phyloP scores from a whole-genome alignment of 192 early-diverging fungal species.

The Fimicolochytrium jonesii region DNA sequence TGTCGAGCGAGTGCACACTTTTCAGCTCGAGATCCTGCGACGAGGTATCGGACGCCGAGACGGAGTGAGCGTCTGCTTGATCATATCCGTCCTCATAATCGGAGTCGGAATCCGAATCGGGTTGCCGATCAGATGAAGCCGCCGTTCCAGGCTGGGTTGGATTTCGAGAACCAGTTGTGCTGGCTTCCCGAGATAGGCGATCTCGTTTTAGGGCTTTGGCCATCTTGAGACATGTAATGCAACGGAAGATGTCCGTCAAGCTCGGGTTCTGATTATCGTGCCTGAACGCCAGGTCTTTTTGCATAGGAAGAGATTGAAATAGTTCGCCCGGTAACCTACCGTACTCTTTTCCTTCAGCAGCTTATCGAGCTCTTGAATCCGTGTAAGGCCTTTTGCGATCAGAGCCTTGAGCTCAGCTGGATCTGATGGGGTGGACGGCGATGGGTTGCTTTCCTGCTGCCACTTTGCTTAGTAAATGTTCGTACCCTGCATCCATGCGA shows the following conservation, averaged over 20 bases:
- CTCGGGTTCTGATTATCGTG: no score
- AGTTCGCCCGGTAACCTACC: constrained; percentile 13
- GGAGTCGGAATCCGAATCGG: neutral
- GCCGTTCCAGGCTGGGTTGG: neutral
- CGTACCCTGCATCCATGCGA: neutral
- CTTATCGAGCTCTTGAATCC: constrained; percentile 38
- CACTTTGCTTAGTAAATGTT: neutral
- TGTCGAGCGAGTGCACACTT: constrained; percentile 40
- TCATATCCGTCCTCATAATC: constrained; percentile 10
- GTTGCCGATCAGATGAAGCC: neutral
- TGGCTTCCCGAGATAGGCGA: constrained; percentile 22
- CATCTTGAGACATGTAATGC: constrained; percentile 1
- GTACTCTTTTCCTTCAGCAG: constrained; percentile 33
- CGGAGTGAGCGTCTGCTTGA: constrained; percentile 15
- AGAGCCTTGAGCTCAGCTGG: constrained; percentile 8
- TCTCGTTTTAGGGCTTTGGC: constrained; percentile 22
- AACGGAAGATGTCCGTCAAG: no score
- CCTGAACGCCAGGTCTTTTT: neutral
- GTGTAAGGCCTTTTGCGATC: constrained; percentile 26
- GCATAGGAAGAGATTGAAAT: neutral
- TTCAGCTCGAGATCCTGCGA: constrained; percentile 28
- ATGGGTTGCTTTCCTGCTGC: neutral
- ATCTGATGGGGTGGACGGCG: neutral
- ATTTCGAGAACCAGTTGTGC: neutral
- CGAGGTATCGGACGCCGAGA: neutral